Conservation (phyloP, 2,329 filamentous ascomycete species). For the Lizonia empirigonia region DNA sequence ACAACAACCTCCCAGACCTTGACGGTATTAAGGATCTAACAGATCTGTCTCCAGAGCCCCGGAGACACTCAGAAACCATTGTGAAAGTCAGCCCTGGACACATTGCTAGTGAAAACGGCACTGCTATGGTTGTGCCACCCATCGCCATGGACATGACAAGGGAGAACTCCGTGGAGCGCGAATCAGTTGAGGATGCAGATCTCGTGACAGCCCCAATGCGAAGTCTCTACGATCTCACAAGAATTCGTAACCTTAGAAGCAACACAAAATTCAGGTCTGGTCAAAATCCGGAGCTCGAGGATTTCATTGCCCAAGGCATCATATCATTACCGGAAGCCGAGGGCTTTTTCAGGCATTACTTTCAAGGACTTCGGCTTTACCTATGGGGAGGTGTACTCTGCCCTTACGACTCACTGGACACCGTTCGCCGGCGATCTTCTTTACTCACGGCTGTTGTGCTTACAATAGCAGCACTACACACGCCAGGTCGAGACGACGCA, state of each 20-base stretch:
- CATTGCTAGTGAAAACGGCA: conserved; percentile 32
- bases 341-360: conserved; percentile 38
- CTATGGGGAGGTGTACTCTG: conserved; percentile 43
- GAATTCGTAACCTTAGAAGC: conserved; percentile 41
- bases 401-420: conserved; percentile 37
- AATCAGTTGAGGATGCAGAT: conserved; percentile 34
- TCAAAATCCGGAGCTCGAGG: conserved; percentile 34
- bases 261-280: conserved; percentile 32
- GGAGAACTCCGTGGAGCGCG: conserved; percentile 40
- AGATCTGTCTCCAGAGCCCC: conserved; percentile 19
- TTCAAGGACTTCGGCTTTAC: conserved; percentile 38
- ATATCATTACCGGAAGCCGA: conserved; percentile 36
- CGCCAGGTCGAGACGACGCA: conserved; percentile 34
- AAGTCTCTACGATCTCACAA: conserved; percentile 42
- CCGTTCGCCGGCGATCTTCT: conserved; percentile 38
- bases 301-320: conserved; percentile 42
- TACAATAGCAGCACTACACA: conserved; percentile 39
- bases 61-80: conserved; percentile 12
- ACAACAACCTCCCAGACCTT: conserved; percentile 36
- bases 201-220: conserved; percentile 43
- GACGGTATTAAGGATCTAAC: conserved; percentile 18
- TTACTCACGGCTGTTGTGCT: conserved; percentile 41
- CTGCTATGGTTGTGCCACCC: conserved; percentile 33
- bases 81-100: conserved; percentile 31
- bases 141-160: conserved; percentile 47